These are phyloP conservation scores for Daldinia decipiens DNA, from an alignment of 495 filamentous ascomycete genomes.

Conservation along the genomic window DNA sequence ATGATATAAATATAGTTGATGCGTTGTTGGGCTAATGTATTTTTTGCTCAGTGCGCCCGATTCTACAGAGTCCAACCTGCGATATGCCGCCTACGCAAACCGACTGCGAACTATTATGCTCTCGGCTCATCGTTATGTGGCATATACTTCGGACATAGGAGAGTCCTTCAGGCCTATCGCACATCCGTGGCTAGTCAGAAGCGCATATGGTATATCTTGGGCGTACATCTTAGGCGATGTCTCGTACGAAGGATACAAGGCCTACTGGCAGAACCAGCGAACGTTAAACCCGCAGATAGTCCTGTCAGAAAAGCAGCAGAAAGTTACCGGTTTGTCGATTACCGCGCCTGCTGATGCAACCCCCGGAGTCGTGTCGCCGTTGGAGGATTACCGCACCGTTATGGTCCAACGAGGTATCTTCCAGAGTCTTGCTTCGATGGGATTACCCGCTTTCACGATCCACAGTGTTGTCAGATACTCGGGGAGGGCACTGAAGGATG, in stretches of 20 bases:
- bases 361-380: conserved; percentile 71
- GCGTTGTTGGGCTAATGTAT: conserved; percentile 21
- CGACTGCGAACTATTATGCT: conserved; percentile 88
- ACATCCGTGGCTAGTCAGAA: conserved; percentile 80
- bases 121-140: conserved; percentile 93
- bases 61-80: conserved; percentile 82
- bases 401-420: conserved; percentile 93
- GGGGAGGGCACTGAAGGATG: conserved; percentile 79
- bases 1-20: conserved; percentile 14
- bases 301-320: conserved; percentile 54
- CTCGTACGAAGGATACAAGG: conserved; percentile 92
- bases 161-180: conserved; percentile 96
- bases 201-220: conserved; percentile 94
- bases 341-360: conserved; percentile 31
- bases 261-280: conserved; percentile 83
- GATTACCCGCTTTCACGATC: conserved; percentile 92
- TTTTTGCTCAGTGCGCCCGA: conserved; percentile 69
- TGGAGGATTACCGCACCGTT: conserved; percentile 90
- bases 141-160: conserved; percentile 96
- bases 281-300: conserved; percentile 60
- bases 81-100: conserved; percentile 92
- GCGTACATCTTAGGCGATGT: conserved; percentile 92
- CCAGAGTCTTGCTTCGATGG: conserved; percentile 92
- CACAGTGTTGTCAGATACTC: conserved; percentile 91
- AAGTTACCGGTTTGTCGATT: conserved; percentile 49